Conservation (phyloP, 768 basidiomycete genomes). For the Peribolospora kevripleyi region DNA sequence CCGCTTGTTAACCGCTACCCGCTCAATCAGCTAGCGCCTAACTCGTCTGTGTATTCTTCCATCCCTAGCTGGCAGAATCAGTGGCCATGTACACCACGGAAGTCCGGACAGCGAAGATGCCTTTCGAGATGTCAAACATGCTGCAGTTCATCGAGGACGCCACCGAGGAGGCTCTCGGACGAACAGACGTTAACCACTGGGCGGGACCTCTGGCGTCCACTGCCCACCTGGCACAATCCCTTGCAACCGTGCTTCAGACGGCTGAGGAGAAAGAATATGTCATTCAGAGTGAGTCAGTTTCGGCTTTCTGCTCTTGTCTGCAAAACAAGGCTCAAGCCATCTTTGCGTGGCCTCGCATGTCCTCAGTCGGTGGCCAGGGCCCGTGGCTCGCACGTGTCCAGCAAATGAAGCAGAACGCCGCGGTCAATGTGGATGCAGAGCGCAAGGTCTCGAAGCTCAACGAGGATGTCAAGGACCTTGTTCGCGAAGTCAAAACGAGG, state of each 20-base stretch:
- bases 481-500: slow-evolving; percentile 47
- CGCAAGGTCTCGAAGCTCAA: slow-evolving; percentile 59
- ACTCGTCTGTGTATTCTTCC: not conserved
- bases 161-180: slow-evolving; percentile 41
- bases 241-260: slow-evolving; percentile 41
- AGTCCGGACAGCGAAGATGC: slow-evolving; percentile 45
- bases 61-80: slow-evolving; percentile 53
- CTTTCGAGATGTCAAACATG: slow-evolving; percentile 51
- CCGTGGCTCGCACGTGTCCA: slow-evolving; percentile 69
- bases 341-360: too few relatives aligned
- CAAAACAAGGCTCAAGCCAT: not conserved
- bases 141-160: slow-evolving; percentile 48
- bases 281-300: slow-evolving; percentile 38
- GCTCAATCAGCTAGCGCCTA: not conserved
- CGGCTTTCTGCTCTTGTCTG: not conserved
- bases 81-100: slow-evolving; percentile 69
- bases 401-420: slow-evolving; percentile 56
- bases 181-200: slow-evolving; percentile 28
- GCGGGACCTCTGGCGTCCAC: slow-evolving; percentile 20
- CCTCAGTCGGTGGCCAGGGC: slow-evolving; percentile 29
- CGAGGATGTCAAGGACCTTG: slow-evolving; percentile 71
- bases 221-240: slow-evolving; percentile 42
- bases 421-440: slow-evolving; percentile 78
- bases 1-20: not conserved
- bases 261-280: slow-evolving; percentile 53